A percentile compares a stretch with the other conserved stretches of the same genome.
Conservation (phyloP, 2,329 filamentous ascomycete genomes). For the Amesomyces nigricolor region DNA sequence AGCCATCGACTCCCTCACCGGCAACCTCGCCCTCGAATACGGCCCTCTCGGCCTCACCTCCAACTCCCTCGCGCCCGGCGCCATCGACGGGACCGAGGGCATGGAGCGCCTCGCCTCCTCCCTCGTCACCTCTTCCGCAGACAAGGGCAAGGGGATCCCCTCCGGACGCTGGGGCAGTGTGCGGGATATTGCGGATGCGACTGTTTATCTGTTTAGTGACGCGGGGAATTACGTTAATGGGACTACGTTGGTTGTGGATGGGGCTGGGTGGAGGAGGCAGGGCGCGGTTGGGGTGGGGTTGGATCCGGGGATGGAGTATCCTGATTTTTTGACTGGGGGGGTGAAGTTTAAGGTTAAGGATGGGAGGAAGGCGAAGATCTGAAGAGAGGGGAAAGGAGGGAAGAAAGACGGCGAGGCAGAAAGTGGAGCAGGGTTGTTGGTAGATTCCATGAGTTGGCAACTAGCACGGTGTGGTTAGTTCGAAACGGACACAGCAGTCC, state of each 20-base stretch:
- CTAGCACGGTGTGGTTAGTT: no score
- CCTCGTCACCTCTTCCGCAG: slow-evolving; percentile 26
- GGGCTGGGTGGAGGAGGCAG: slow-evolving; percentile 51
- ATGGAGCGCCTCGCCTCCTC: slow-evolving; percentile 56
- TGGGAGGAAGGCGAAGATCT: slow-evolving; percentile 29
- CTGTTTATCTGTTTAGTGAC: slow-evolving; percentile 81
- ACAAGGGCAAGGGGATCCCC: slow-evolving; percentile 51
- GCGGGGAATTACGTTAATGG: slow-evolving; percentile 84
- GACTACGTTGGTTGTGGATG: slow-evolving; percentile 69
- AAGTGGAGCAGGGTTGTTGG: not conserved
- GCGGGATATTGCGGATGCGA: slow-evolving; percentile 87
- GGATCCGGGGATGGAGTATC: slow-evolving; percentile 46
- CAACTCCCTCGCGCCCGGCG: slow-evolving; percentile 85
- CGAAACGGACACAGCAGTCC: no score
- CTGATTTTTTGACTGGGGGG: slow-evolving; percentile 43
- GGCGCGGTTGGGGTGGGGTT: slow-evolving; percentile 42
- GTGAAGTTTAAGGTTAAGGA: slow-evolving; percentile 38
- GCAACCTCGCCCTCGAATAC: slow-evolving; percentile 78
- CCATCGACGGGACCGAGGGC: slow-evolving; percentile 79
- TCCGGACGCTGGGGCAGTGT: slow-evolving; percentile 71
- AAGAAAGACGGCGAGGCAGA: not conserved
- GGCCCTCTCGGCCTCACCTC: slow-evolving; percentile 80
- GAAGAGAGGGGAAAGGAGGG: no score
- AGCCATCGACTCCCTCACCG: slow-evolving; percentile 77
- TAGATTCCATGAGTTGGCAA: not conserved